phyloP scores from a whole-genome alignment of 805 yeast species.

The Ogataea glucozyma region DNA sequence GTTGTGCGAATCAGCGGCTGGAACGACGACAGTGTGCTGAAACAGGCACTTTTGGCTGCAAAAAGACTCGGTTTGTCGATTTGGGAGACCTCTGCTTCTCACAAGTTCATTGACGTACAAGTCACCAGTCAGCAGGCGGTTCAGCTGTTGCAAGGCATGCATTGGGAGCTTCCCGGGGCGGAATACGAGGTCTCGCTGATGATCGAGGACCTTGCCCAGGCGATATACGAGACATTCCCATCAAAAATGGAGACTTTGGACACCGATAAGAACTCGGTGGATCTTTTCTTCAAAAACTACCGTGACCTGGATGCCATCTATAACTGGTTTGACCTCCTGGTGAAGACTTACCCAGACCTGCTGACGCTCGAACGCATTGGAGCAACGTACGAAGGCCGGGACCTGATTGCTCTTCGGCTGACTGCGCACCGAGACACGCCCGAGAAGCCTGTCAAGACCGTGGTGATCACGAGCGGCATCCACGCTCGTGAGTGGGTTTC shows the following conservation, averaged over 20 bases:
- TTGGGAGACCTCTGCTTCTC: conserved; percentile 51
- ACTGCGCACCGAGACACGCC: conserved; percentile 44
- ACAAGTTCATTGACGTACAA: conserved; percentile 50
- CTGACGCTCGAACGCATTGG: conserved; percentile 72
- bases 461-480: conserved; percentile 78
- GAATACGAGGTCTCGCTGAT: conserved; percentile 41
- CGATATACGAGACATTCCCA: conserved; percentile 58
- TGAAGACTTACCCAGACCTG: conserved; percentile 61
- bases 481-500: conserved; percentile 94
- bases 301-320: conserved; percentile 68
- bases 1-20: conserved; percentile 45
- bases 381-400: conserved; percentile 71
- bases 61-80: conserved; percentile 31
- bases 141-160: conserved; percentile 21
- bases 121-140: conserved; percentile 25
- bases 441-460: conserved; percentile 48
- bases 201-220: conserved; percentile 57
- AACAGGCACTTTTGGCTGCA: conserved; percentile 25
- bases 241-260: not conserved
- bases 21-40: conserved; percentile 23
- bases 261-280: conserved; percentile 31
- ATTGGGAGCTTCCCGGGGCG: conserved; percentile 7
- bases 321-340: conserved; percentile 66
- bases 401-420: conserved; percentile 65
- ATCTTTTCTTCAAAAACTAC: conserved; percentile 69